phyloP scores from a whole-genome alignment of 495 filamentous ascomycete species.

The Pseudevernia furfuracea region DNA sequence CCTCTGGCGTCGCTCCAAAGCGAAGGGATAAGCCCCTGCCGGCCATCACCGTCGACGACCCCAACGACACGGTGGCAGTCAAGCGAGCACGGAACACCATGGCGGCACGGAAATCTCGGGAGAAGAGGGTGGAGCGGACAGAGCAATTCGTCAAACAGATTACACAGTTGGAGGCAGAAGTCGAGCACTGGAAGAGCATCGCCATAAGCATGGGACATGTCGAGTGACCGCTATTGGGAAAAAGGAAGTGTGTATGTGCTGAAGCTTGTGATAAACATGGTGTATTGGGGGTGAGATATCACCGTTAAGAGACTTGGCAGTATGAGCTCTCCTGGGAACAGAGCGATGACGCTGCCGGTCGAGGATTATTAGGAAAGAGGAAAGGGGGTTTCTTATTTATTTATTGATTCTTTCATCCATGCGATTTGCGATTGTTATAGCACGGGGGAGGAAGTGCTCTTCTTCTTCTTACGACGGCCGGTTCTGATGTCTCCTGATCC shows the following conservation, averaged over 20 bases:
- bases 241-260: constrained; percentile 22
- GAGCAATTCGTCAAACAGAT: constrained; percentile 53
- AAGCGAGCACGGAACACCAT: constrained; percentile 95
- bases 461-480: constrained; percentile 34
- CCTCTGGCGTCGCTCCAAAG: constrained; percentile 62
- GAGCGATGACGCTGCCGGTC: constrained; percentile 21
- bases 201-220: constrained; percentile 25
- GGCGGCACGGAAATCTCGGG: constrained; percentile 89
- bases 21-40: constrained; percentile 72
- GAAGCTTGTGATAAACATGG: constrained; percentile 12
- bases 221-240: constrained; percentile 27
- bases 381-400: constrained; percentile 31
- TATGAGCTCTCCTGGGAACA: constrained; percentile 15
- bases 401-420: constrained; percentile 12
- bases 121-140: constrained; percentile 66
- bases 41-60: constrained; percentile 70
- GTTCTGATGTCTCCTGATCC: constrained; percentile 48
- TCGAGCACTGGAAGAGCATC: constrained; percentile 26
- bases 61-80: constrained; percentile 60
- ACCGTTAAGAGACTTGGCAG: constrained; percentile 19
- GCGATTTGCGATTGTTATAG: constrained; percentile 23
- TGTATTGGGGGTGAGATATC: constrained; percentile 26
- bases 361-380: constrained; percentile 29
- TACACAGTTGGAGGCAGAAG: constrained; percentile 32
- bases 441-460: constrained; percentile 11